Evolutionary conservation across 225 moss, liverwort and hornwort species (phyloP), one percentile per base, ranked within the genome.

Genomic region (Pseudisothecium myosuroides): DNA sequence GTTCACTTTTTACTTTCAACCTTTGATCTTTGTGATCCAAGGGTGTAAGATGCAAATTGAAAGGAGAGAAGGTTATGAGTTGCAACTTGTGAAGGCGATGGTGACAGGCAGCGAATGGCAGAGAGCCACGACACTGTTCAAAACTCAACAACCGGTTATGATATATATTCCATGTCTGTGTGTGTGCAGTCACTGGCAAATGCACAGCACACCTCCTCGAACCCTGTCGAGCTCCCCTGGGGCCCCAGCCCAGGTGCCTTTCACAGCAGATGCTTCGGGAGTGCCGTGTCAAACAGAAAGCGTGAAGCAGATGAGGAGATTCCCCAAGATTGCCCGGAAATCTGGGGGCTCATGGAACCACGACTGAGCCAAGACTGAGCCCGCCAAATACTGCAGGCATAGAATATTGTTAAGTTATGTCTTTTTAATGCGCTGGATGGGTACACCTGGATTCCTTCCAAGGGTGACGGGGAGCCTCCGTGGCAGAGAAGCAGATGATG

Each of bases 221-320:
- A n/a, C 17, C 18, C 27, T 24, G 64, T 89, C 22, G 89, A 31
- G 68, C 23, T 18, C 12, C 69, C 69, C 84, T 84, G 84, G 59
- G 66, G 16, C 26, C 55, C 19, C 20, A 32, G 12, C 73, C 92
- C 89, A 92, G 87, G 91, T 91, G 92, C 58, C 69, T 39, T 37
- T 28, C 52, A 17, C 36, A 65, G 63, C 89, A 81, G 77, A 84
- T 86, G 80, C 80, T 89, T 76, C 80, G 58, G 6, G 19, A 20
- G 80, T 61, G 86, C 88, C 86, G 79, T 88, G 92, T 90, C 80
- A 75, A 79, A 32, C 4, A 66, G 80, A 88, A 79, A 80, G 72
- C 43, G 88, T 92, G 84, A 83, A 86, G 59, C 64, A n/a, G 86
- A 80, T 80, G 83, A 75, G 60, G 88, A 84, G 86, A 90, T 87